Percentiles rank a stretch among this genome's conserved stretches.
Conservation (phyloP, 78 protist species). For the Dictyostelium firmibasis region DNA sequence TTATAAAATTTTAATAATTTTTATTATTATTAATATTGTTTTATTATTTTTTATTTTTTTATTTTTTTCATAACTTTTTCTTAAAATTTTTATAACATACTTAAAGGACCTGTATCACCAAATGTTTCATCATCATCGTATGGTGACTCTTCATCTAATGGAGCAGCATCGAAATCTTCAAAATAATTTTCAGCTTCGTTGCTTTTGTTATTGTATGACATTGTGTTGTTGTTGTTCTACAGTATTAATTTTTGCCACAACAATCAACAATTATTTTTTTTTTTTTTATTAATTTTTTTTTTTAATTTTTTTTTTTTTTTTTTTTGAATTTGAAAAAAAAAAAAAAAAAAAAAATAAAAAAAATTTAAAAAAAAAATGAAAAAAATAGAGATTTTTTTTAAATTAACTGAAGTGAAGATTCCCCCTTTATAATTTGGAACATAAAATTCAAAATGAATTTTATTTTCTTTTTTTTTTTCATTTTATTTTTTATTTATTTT, state of each 20-base stretch:
- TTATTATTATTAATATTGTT: not conserved
- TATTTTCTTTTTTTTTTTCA: too few species aligned
- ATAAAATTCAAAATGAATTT: too few species aligned
- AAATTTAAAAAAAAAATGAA: too few species aligned
- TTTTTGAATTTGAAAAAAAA: not conserved
- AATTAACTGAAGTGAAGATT: too few species aligned
- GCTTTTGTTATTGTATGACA: not conserved
- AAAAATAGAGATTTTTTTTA: too few species aligned
- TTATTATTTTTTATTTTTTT: not conserved
- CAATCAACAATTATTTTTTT: not conserved
- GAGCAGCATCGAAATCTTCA: conserved; percentile 28
- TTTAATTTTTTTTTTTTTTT: not conserved
- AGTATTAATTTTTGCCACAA: not conserved
- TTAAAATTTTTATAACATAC: not conserved
- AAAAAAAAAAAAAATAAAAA: too few species aligned
- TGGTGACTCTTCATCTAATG: not conserved
- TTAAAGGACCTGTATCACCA: conserved; percentile 80
- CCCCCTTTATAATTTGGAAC: too few species aligned
- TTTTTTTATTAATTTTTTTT: not conserved
- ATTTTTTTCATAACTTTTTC: not conserved
- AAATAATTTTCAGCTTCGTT: conserved; percentile 6
- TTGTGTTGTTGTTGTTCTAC: not conserved
- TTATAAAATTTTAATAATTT: not conserved
- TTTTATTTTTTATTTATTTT: too few species aligned
- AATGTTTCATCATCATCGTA: conserved; percentile 78